Percentiles rank a stretch among this genome's conserved stretches.
These are phyloP conservation scores for Pistacia vera DNA, from an alignment of 345 rosid species.

Conservation along the genomic window DNA sequence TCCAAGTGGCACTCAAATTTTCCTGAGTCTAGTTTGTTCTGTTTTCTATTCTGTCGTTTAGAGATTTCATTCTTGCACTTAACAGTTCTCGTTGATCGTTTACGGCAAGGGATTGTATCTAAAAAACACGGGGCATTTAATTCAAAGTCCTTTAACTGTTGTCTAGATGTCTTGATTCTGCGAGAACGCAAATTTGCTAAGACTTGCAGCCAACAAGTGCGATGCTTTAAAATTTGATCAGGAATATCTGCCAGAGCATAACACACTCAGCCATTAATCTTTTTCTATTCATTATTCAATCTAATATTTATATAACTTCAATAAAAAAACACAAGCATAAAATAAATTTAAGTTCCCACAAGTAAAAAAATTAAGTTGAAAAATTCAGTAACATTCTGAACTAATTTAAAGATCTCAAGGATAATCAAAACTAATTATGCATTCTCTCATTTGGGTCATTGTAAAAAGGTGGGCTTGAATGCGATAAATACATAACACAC, in stretches of 20 bases:
- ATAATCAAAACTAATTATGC: too few species aligned
- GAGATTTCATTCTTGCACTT: conserved; percentile 32
- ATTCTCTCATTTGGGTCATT: too few species aligned
- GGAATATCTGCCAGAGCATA: conserved; percentile 31
- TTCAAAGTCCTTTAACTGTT: conserved; percentile 22
- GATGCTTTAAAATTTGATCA: conserved; percentile 42
- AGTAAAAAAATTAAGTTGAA: background rate
- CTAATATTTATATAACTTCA: conserved; percentile 1
- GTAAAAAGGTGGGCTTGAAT: too few species aligned
- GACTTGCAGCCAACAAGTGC: conserved; percentile 72
- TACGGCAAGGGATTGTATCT: conserved; percentile 39
- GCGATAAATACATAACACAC: too few species aligned
- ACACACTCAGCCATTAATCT: conserved; percentile 2
- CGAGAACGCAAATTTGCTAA: conserved; percentile 19
- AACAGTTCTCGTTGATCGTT: conserved; percentile 42
- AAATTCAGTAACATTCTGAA: too few species aligned
- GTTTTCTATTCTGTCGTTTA: conserved; percentile 22
- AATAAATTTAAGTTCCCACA: background rate
- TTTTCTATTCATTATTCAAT: background rate
- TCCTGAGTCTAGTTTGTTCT: conserved; percentile 34
- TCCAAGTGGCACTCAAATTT: conserved; percentile 35
- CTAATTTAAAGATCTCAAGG: too few species aligned
- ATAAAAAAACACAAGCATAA: background rate
- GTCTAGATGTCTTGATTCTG: conserved; percentile 28
- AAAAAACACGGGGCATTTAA: conserved; percentile 47